phyloP scores from a whole-genome alignment of 1,284 basidiomycete species.

The Papiliotrema flavescens region DNA sequence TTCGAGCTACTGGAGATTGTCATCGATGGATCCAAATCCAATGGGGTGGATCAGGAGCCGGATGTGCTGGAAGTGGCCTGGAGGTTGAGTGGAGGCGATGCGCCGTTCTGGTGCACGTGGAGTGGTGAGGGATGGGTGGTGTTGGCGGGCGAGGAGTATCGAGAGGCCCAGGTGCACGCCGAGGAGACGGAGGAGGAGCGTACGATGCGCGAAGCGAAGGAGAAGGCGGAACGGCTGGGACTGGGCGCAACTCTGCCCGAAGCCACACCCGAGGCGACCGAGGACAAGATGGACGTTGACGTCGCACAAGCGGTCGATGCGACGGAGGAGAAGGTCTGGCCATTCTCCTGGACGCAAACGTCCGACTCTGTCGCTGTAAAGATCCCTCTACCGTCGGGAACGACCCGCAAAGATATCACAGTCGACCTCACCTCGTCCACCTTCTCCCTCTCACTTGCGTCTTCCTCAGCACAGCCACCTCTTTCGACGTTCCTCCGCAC shows the following conservation, averaged over 20 bases:
- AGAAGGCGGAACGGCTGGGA: conserved; percentile 21
- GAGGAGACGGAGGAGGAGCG: conserved; percentile 15
- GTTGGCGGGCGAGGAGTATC: conserved; percentile 27
- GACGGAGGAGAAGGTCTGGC: conserved; percentile 49
- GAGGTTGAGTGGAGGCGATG: conserved; percentile 65
- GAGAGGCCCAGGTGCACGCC: background rate
- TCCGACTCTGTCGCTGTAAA: conserved; percentile 74
- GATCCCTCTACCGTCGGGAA: conserved; percentile 71
- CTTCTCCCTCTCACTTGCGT: conserved; percentile 60
- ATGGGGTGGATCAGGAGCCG: conserved; percentile 22
- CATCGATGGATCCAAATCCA: background rate
- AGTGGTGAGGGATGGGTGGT: conserved; percentile 34
- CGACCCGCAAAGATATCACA: conserved; percentile 61
- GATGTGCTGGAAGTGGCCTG: conserved; percentile 52
- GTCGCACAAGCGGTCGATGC: background rate
- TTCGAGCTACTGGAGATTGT: conserved; percentile 40
- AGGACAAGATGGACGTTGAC: conserved; percentile 4
- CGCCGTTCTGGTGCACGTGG: conserved; percentile 56
- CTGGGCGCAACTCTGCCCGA: conserved; percentile 27
- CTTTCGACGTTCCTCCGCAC: conserved; percentile 56
- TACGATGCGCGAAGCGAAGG: conserved; percentile 16
- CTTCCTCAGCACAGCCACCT: conserved; percentile 26
- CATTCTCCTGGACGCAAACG: conserved; percentile 90
- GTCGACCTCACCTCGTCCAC: conserved; percentile 64
- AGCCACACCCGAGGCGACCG: conserved; percentile 2